Conservation (phyloP, 2,329 filamentous ascomycete species). For the Metarhizium sp. region DNA sequence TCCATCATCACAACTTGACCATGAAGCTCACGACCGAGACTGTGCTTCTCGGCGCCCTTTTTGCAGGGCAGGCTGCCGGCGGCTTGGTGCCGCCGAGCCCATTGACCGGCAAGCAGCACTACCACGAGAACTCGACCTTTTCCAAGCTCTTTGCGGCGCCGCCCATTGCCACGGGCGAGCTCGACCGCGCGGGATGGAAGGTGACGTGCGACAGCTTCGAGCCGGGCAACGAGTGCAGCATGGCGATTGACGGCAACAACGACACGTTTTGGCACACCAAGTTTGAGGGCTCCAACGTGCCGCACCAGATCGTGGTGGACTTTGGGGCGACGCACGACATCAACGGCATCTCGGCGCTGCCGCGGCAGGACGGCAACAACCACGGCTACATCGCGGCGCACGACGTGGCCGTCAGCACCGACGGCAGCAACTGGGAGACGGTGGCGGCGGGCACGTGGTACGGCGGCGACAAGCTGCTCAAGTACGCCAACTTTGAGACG, state of each 20-base stretch:
- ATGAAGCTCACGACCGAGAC: background rate
- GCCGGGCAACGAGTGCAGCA: conserved; percentile 17
- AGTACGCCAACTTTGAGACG: conserved; percentile 23
- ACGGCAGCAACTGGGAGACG: conserved; percentile 16
- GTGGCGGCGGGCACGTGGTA: conserved; percentile 20
- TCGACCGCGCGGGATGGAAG: conserved; percentile 13
- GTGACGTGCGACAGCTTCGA: conserved; percentile 19
- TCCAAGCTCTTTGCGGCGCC: conserved; percentile 4
- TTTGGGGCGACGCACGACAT: conserved; percentile 15
- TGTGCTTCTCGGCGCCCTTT: background rate
- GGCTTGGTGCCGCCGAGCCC: no score
- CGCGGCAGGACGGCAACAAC: conserved; percentile 16
- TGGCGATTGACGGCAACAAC: conserved; percentile 18
- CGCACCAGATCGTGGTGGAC: conserved; percentile 22
- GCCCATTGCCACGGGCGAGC: conserved; percentile 2
- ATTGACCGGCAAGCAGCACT: background rate
- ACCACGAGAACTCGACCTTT: background rate
- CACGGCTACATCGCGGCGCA: conserved; percentile 18
- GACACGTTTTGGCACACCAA: conserved; percentile 20
- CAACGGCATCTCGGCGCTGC: conserved; percentile 20
- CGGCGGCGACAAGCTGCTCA: conserved; percentile 16
- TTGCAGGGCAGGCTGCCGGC: background rate
- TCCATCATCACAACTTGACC: background rate
- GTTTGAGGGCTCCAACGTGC: conserved; percentile 7
- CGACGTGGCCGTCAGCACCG: conserved; percentile 19